A percentile compares a stretch with the other conserved stretches of the same genome.
These are phyloP conservation scores for Sergeia podlipaevii DNA, from an alignment of 208 protist genomes.

Conservation along the genomic window DNA sequence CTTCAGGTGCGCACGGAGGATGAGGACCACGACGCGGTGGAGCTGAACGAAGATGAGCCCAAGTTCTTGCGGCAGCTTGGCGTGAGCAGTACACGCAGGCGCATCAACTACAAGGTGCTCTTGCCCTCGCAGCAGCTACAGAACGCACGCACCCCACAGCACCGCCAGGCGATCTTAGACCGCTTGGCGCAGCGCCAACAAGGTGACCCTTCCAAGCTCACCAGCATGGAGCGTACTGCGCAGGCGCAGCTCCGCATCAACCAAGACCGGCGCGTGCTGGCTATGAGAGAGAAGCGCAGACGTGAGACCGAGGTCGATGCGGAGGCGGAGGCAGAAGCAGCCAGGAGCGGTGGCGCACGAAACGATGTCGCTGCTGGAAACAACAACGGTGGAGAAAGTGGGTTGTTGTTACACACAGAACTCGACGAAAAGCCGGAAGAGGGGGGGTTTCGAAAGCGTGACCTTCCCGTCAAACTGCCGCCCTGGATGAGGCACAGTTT, in stretches of 20 bases:
- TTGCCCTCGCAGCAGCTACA: conserved; percentile 80
- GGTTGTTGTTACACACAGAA: conserved; percentile 52
- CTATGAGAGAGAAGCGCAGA: conserved; percentile 23
- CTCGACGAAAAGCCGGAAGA: conserved; percentile 63
- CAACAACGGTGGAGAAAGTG: background rate
- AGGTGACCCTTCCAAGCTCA: conserved; percentile 48
- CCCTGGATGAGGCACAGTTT: conserved; percentile 85
- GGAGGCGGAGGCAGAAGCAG: conserved; percentile 3
- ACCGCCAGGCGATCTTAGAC: conserved; percentile 75
- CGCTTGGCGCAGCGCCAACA: conserved; percentile 50
- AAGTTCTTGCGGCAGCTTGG: conserved; percentile 64
- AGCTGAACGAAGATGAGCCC: conserved; percentile 86
- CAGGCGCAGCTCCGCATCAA: conserved; percentile 73
- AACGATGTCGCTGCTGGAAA: background rate
- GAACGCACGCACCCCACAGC: conserved; percentile 66
- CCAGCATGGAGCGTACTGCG: conserved; percentile 75
- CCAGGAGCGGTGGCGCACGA: conserved; percentile 14
- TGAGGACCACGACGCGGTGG: conserved; percentile 61
- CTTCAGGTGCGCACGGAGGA: conserved; percentile 65
- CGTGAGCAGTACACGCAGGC: conserved; percentile 44
- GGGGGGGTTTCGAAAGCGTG: conserved; percentile 44
- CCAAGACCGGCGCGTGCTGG: conserved; percentile 75
- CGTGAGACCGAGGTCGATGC: conserved; percentile 15
- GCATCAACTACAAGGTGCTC: conserved; percentile 78
- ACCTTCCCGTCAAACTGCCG: conserved; percentile 51